These are phyloP conservation scores for Pittosporum tobira DNA, from an alignment of 129 eudicot species.

Conservation along the genomic window DNA sequence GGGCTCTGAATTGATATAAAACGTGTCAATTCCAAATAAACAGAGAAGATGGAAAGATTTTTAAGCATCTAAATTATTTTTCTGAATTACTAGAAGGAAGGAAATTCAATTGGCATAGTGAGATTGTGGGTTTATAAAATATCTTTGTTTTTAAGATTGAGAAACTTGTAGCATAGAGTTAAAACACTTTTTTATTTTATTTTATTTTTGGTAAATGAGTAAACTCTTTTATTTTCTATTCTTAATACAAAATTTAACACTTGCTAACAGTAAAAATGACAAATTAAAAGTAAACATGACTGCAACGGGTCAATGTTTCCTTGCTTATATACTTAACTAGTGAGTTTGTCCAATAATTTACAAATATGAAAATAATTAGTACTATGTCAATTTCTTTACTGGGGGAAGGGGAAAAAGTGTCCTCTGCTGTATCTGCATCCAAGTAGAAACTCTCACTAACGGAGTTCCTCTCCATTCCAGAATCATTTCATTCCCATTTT, in stretches of 20 bases:
- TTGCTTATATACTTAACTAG: background rate
- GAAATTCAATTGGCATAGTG: too few species aligned
- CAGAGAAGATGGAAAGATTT: too few species aligned
- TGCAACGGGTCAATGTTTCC: background rate
- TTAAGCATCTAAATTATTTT: too few species aligned
- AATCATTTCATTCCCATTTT: slow-evolving; percentile 45
- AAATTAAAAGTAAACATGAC: background rate
- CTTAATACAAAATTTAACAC: background rate
- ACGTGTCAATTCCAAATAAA: too few species aligned
- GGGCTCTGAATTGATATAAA: too few species aligned
- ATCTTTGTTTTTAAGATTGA: too few species aligned
- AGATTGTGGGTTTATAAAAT: too few species aligned
- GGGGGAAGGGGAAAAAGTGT: background rate
- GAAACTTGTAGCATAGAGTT: too few species aligned
- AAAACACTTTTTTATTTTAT: too few species aligned
- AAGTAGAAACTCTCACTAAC: slow-evolving; percentile 44
- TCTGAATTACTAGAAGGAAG: too few species aligned
- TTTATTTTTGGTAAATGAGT: too few species aligned
- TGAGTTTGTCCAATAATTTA: background rate
- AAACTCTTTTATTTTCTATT: too few species aligned
- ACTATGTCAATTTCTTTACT: slow-evolving; percentile 6
- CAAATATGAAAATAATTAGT: background rate
- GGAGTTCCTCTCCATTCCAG: slow-evolving; percentile 55
- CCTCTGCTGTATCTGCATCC: slow-evolving; percentile 27
- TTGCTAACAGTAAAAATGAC: background rate